phyloP scores from a whole-genome alignment of 2,329 filamentous ascomycete genomes.

The Sarocladium strictum region DNA sequence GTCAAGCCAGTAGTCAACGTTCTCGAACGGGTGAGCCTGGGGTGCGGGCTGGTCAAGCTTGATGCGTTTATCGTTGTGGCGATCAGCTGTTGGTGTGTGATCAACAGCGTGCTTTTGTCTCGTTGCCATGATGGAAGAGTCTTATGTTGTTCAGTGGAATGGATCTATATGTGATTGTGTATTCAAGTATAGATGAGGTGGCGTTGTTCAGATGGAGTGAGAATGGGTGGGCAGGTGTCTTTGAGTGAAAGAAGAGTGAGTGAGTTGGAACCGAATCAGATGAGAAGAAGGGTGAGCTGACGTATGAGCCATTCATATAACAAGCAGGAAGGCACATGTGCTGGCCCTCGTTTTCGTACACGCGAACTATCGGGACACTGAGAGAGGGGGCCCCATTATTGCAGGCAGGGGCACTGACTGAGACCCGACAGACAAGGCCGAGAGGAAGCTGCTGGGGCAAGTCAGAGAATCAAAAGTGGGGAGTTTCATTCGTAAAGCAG shows the following conservation, averaged over 20 bases:
- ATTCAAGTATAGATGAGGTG: neutral
- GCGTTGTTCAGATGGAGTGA: neutral
- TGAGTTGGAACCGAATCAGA: neutral
- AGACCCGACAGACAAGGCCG: neutral
- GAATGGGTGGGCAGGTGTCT: conserved; percentile 1
- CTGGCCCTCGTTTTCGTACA: neutral
- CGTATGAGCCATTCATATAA: conserved; percentile 5
- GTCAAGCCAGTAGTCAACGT: conserved; percentile 9
- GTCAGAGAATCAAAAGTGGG: neutral
- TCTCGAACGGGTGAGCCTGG: conserved; percentile 7
- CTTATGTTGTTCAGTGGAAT: neutral
- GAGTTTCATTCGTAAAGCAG: neutral
- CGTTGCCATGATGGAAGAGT: neutral
- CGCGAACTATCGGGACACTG: neutral
- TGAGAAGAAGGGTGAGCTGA: conserved; percentile 1
- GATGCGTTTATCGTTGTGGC: conserved; percentile 6
- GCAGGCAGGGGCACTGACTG: neutral
- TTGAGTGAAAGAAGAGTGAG: conserved; percentile 3
- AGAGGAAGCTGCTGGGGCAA: neutral
- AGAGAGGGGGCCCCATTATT: neutral
- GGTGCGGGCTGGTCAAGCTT: conserved; percentile 7
- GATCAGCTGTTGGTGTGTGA: neutral
- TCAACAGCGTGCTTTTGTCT: conserved; percentile 7
- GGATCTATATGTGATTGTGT: neutral
- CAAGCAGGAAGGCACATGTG: neutral